Percentiles rank a stretch among this genome's conserved stretches.
Conservation (phyloP, 495 filamentous ascomycete species). For the Pseudevernia furfuracea region DNA sequence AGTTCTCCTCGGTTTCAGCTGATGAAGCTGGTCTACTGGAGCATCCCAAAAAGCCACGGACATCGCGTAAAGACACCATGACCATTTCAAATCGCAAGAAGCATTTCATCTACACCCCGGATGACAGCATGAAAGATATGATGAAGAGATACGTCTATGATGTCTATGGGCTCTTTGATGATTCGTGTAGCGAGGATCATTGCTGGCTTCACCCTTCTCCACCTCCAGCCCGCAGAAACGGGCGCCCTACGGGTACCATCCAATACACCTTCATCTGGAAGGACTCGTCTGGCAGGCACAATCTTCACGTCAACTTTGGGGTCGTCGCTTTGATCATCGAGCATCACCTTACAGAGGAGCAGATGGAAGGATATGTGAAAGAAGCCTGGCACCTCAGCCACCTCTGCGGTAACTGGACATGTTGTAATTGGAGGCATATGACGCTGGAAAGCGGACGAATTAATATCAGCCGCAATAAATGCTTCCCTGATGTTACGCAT, state of each 20-base stretch:
- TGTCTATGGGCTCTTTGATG: slow-evolving; percentile 16
- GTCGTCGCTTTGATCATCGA: slow-evolving; percentile 26
- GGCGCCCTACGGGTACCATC: slow-evolving; percentile 10
- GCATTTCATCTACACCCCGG: slow-evolving; percentile 2
- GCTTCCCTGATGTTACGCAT: slow-evolving; percentile 23
- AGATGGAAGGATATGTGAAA: slow-evolving; percentile 31
- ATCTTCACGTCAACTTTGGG: slow-evolving; percentile 21
- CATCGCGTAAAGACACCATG: neutral
- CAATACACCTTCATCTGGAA: slow-evolving; percentile 16
- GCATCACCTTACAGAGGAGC: slow-evolving; percentile 26
- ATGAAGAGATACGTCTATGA: slow-evolving; percentile 16
- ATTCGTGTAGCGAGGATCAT: slow-evolving; percentile 8
- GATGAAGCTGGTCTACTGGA: too few relatives aligned
- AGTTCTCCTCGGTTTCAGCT: neutral
- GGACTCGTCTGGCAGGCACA: slow-evolving; percentile 7
- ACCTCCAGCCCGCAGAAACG: slow-evolving; percentile 3
- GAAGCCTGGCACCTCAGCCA: slow-evolving; percentile 32
- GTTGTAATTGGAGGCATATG: slow-evolving; percentile 31
- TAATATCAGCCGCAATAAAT: slow-evolving; percentile 30
- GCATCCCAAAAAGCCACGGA: neutral
- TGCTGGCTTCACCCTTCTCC: slow-evolving; percentile 25
- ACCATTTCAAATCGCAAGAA: neutral
- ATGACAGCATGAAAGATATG: slow-evolving; percentile 7
- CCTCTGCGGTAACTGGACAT: slow-evolving; percentile 36
- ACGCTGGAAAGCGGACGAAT: slow-evolving; percentile 27